Conservation (phyloP, 306 rosid species). For the Fragaria vesca region DNA sequence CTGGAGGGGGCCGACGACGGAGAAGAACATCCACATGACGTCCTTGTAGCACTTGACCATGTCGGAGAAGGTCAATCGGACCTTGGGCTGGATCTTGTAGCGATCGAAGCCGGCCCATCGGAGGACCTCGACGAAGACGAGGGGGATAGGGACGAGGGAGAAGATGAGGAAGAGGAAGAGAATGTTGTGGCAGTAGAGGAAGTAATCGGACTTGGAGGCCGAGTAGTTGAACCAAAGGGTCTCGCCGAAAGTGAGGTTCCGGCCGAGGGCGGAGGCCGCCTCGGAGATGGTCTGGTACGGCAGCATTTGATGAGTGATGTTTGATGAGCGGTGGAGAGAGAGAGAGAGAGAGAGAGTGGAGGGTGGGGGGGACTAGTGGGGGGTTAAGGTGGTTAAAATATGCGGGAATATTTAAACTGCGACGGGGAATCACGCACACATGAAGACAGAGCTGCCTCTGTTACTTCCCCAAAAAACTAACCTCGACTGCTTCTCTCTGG, state of each 20-base stretch:
- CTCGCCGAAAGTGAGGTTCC: conserved; percentile 60
- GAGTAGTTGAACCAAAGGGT: conserved; percentile 84
- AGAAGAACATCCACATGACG: conserved; percentile 66
- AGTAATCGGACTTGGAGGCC: conserved; percentile 59
- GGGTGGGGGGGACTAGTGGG: too few relatives aligned
- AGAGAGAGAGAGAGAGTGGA: too few relatives aligned
- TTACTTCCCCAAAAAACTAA: neutral
- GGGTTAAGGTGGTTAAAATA: too few relatives aligned
- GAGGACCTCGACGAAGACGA: conserved; percentile 45
- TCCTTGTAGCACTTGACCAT: conserved; percentile 62
- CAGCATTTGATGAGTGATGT: conserved; percentile 39
- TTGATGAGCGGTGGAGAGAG: too few relatives aligned
- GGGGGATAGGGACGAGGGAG: conserved; percentile 68
- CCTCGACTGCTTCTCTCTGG: too few relatives aligned
- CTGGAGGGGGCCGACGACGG: conserved; percentile 69
- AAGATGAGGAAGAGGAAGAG: conserved; percentile 62
- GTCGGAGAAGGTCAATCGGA: conserved; percentile 45
- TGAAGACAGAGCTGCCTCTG: neutral
- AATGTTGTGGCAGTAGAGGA: conserved; percentile 71
- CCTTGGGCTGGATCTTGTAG: conserved; percentile 72
- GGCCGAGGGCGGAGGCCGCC: conserved; percentile 56
- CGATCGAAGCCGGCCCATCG: conserved; percentile 45
- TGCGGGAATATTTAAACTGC: too few relatives aligned
- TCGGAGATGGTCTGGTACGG: conserved; percentile 53
- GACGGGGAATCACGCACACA: neutral